Conservation (phyloP, 208 protist species). For the Leishmania mexicana region DNA sequence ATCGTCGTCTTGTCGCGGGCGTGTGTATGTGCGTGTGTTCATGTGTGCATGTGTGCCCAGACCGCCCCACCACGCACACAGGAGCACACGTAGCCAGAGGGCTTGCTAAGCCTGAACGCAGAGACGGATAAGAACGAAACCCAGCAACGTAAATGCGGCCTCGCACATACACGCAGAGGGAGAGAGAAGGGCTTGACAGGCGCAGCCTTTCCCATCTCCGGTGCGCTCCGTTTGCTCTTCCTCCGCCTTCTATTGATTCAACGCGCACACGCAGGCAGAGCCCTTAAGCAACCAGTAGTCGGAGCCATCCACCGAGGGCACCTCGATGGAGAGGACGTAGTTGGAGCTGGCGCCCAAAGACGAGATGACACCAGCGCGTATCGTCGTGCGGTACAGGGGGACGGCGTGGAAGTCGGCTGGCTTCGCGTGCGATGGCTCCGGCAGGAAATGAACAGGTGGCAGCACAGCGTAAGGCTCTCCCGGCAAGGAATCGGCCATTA, state of each 20-base stretch:
- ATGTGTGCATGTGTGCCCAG: not conserved
- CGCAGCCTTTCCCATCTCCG: not conserved
- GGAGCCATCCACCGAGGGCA: constrained; percentile 74
- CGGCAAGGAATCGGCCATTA: constrained; percentile 91
- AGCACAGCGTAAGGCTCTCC: constrained; percentile 89
- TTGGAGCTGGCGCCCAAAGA: constrained; percentile 97
- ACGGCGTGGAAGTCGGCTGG: constrained; percentile 71
- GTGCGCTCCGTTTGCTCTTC: not conserved
- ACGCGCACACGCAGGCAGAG: constrained; percentile 87
- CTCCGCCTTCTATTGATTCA: constrained; percentile 38
- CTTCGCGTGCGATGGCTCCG: constrained; percentile 90
- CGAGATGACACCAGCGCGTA: constrained; percentile 94
- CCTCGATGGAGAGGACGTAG: constrained; percentile 93
- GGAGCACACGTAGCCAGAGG: too few species aligned
- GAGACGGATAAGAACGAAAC: not conserved
- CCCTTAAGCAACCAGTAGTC: constrained; percentile 94
- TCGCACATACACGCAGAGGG: not conserved
- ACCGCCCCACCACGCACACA: not conserved
- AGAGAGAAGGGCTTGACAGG: too few species aligned
- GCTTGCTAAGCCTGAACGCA: not conserved
- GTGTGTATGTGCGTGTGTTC: not conserved
- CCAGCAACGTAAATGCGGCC: not conserved
- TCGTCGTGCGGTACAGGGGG: constrained; percentile 96
- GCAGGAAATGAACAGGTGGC: constrained; percentile 96
- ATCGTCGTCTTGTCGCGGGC: not conserved